Evolutionary conservation across 768 basidiomycete species (phyloP).

Genomic region (Sarcomyxa edulis): DNA sequence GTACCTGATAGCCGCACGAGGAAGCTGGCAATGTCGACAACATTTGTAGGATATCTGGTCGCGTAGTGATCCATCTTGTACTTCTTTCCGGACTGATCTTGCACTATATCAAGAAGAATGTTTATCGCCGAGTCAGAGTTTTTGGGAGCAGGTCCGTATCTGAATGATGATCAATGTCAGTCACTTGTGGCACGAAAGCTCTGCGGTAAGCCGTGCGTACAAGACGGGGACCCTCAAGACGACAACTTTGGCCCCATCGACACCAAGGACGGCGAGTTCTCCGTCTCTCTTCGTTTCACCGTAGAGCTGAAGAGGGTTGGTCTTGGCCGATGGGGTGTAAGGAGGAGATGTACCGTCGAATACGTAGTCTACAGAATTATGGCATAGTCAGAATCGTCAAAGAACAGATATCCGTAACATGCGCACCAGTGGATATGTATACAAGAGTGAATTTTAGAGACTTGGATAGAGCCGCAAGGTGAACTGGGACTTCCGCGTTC

Average conservation of each 20-base stretch:
- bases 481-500: slow-evolving; percentile 71
- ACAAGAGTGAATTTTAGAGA: slow-evolving; percentile 64
- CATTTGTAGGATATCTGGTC: slow-evolving; percentile 88
- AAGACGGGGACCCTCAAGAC: slow-evolving; percentile 89
- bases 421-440: slow-evolving; percentile 81
- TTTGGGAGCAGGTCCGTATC: slow-evolving; percentile 81
- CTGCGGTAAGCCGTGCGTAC: slow-evolving; percentile 39
- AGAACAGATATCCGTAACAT: not conserved
- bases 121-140: slow-evolving; percentile 91
- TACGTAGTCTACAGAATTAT: slow-evolving; percentile 68
- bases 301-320: slow-evolving; percentile 88
- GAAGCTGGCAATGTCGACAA: slow-evolving; percentile 81
- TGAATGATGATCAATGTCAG: slow-evolving; percentile 25
- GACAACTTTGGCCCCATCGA: slow-evolving; percentile 50
- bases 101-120: slow-evolving; percentile 79
- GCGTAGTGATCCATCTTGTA: slow-evolving; percentile 98
- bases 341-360: slow-evolving; percentile 93
- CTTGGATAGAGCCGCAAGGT: slow-evolving; percentile 64
- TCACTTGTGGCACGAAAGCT: too few species aligned
- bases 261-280: slow-evolving; percentile 68
- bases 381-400: not conserved
- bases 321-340: slow-evolving; percentile 65
- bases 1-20: slow-evolving; percentile 70
- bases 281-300: slow-evolving; percentile 85
- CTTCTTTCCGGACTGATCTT: slow-evolving; percentile 79